A percentile compares a stretch with the other conserved stretches of the same genome.
These are phyloP conservation scores for Xerocomus amazonicus DNA, from an alignment of 1,284 basidiomycete genomes.

Conservation along the genomic window DNA sequence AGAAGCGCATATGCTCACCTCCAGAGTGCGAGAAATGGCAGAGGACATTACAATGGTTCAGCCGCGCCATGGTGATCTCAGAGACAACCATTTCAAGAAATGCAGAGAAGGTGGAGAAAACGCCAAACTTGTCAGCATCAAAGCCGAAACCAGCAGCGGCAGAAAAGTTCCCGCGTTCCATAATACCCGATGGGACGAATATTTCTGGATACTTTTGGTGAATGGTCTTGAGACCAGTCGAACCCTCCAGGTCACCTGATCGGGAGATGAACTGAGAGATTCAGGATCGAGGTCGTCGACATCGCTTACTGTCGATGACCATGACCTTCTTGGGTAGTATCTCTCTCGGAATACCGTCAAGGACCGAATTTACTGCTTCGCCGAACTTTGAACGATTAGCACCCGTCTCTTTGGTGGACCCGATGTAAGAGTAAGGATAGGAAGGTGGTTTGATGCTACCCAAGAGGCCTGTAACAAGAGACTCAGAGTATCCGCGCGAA, in stretches of 20 bases:
- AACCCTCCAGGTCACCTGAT: slow-evolving; percentile 77
- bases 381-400: slow-evolving; percentile 82
- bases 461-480: slow-evolving; percentile 51
- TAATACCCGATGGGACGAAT: slow-evolving; percentile 78
- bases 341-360: slow-evolving; percentile 71
- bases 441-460: slow-evolving; percentile 60
- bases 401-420: slow-evolving; percentile 67
- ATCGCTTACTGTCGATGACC: slow-evolving; percentile 73
- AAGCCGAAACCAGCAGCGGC: slow-evolving; percentile 86
- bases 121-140: slow-evolving; percentile 67
- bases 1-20: slow-evolving; percentile 39
- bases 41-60: slow-evolving; percentile 83
- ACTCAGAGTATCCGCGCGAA: slow-evolving; percentile 57
- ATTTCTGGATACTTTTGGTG: slow-evolving; percentile 86
- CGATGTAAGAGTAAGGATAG: slow-evolving; percentile 58
- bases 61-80: slow-evolving; percentile 84
- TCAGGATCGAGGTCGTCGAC: background rate
- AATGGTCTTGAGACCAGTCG: slow-evolving; percentile 80
- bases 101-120: slow-evolving; percentile 84
- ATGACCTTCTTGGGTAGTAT: slow-evolving; percentile 77
- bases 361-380: slow-evolving; percentile 73
- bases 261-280: slow-evolving; percentile 1
- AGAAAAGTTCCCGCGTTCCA: slow-evolving; percentile 80
- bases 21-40: slow-evolving; percentile 87
- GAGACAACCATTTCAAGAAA: slow-evolving; percentile 87